Conservation (phyloP, 768 basidiomycete genomes). For the Termitomyces heimii region DNA sequence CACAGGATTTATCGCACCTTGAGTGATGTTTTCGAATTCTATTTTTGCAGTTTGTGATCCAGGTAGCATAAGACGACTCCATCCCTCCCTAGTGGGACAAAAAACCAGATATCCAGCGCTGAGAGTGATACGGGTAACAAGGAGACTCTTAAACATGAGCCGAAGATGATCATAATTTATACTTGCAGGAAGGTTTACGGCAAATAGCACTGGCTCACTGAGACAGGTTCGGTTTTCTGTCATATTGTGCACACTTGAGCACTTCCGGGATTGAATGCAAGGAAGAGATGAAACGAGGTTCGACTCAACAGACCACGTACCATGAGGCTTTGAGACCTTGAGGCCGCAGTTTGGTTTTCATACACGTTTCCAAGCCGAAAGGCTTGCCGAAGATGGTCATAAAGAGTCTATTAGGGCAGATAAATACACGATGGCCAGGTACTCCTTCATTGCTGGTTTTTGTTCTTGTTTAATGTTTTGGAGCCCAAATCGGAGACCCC, state of each 20-base stretch:
- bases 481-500: not conserved
- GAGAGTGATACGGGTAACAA: not conserved
- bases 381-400: not conserved
- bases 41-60: not conserved
- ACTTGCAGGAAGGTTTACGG: not conserved
- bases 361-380: not conserved
- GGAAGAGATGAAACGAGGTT: no score
- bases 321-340: not conserved
- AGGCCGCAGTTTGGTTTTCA: not conserved
- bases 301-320: not conserved
- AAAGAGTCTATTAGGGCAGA: not conserved
- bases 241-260: not conserved
- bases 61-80: not conserved
- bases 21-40: not conserved
- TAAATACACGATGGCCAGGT: not conserved
- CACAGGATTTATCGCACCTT: not conserved
- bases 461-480: not conserved
- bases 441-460: not conserved
- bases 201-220: not conserved
- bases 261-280: not conserved
- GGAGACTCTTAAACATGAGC: not conserved
- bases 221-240: not conserved
- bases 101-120: not conserved
- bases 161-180: not conserved
- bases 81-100: not conserved